These are phyloP conservation scores for Ustilago cynodontis DNA, from an alignment of 1,284 basidiomycete species.

Conservation along the genomic window DNA sequence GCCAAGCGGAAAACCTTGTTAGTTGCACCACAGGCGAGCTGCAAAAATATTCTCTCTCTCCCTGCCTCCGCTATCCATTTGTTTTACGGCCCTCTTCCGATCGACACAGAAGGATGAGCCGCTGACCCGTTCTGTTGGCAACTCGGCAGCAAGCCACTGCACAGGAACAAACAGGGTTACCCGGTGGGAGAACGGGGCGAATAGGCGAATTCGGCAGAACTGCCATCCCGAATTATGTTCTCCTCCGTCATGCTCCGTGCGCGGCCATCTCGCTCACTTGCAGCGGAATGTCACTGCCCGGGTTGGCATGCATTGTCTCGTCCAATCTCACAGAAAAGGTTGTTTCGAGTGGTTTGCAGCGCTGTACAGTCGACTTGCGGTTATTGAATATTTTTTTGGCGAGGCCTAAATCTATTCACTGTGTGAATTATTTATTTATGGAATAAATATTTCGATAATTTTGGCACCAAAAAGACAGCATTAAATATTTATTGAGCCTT, in stretches of 20 bases:
- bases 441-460: too few relatives aligned
- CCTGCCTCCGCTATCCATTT: neutral
- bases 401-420: too few relatives aligned
- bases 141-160: neutral
- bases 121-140: neutral
- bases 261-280: neutral
- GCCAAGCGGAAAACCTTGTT: neutral
- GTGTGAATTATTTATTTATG: too few relatives aligned
- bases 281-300: neutral
- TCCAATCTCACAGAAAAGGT: too few relatives aligned
- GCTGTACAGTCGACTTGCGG: too few relatives aligned
- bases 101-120: neutral
- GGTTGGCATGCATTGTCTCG: neutral
- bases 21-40: neutral
- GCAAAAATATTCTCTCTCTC: neutral
- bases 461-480: too few relatives aligned
- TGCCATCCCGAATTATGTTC: neutral
- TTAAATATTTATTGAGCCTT: too few relatives aligned
- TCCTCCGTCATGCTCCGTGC: too few relatives aligned
- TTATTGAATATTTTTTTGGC: too few relatives aligned
- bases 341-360: too few relatives aligned
- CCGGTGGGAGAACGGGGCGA: neutral
- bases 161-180: neutral
- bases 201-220: constrained; percentile 1
- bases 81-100: neutral